Percentiles rank a stretch among this genome's conserved stretches.
These are phyloP conservation scores for Arabis alpina DNA, from an alignment of 345 rosid species.

Conservation along the genomic window DNA sequence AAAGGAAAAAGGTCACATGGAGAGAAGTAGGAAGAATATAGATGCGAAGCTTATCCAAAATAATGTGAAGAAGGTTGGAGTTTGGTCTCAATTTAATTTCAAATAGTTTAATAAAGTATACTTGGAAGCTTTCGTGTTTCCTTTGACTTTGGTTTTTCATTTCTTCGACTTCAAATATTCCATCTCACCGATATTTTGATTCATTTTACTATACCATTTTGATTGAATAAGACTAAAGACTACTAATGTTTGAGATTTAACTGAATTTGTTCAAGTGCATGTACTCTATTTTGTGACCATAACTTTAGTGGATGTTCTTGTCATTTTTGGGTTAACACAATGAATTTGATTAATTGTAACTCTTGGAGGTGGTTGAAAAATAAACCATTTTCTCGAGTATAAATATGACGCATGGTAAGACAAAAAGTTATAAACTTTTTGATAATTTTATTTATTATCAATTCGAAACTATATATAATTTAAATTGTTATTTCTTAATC, in stretches of 20 bases:
- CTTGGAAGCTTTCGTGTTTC: constrained; percentile 26
- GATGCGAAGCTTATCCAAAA: constrained; percentile 43
- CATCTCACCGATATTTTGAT: constrained; percentile 2
- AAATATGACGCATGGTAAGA: too few species aligned
- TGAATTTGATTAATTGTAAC: constrained; percentile 2
- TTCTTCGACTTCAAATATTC: background rate
- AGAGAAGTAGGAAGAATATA: constrained; percentile 33
- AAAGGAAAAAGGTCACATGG: constrained; percentile 23
- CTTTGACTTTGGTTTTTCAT: constrained; percentile 32
- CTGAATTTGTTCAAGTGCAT: constrained; percentile 10
- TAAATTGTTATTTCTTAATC: too few species aligned
- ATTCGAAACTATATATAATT: too few species aligned
- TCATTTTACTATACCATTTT: background rate
- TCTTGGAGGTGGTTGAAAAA: background rate
- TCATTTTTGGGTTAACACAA: background rate
- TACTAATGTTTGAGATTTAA: constrained; percentile 9
- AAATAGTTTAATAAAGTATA: background rate
- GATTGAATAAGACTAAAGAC: background rate
- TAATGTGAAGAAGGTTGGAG: constrained; percentile 18
- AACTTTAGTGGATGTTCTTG: background rate
- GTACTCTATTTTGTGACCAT: constrained; percentile 2
- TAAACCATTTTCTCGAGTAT: background rate
- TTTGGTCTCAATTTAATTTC: constrained; percentile 34
- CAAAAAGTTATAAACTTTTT: too few species aligned
- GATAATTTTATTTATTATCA: too few species aligned